Base-by-base conservation (phyloP, 2,329 filamentous ascomycete species). In the Exophiala alcalophila region DNA sequence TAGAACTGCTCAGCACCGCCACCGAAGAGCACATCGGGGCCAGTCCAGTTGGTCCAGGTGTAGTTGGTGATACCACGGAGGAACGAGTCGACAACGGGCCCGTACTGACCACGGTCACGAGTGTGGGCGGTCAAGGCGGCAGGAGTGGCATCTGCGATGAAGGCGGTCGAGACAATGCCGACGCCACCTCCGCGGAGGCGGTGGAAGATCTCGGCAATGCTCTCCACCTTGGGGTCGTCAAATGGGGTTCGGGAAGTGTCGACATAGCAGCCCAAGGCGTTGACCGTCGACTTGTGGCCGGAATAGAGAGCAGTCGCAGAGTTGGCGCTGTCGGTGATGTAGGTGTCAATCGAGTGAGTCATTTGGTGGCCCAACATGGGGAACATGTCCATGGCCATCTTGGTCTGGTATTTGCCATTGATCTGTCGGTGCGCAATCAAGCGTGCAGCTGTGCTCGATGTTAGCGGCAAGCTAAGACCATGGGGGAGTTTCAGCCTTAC, bases 271-370 rank as follows among this genome's bases (percentile, higher is more conserved):
- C 83, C 84, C 65, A 92, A 77, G 19, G 84, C 84, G 59, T 92
- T 90, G 53, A 91, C 86, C 0, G 80, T 84, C 58, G 79, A 84
- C 74, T 92, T 92, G 71, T 92, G 86, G 23, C 87, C 87, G 16
- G 78, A 81, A 69, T 91, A 92, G 12, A 92, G 71, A 11, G 86
- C 84, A 29, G 83, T 86, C 3, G 86, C 86, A 4, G 83, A 88
- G 68, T 92, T 92, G 65, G 87, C 87, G 48, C 83, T 87, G 64
- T 92, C 86, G 25, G 86, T 92, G 61, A 92, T 91, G 72, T 86
- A 91, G 35, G 74, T 81, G 67, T 91, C 86, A 59, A 92, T 79
- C 1, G 85, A 90, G 66, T 91, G 86, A 8, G 86, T 90, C 82
- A 92, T 91, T 67, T 91, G 86, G 63, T 94, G 87, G 14, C 87